Percentiles rank a stretch among this genome's conserved stretches.
These are phyloP conservation scores for Flueggea neowawraea DNA, from an alignment of 441 rosid species.

Conservation along the genomic window DNA sequence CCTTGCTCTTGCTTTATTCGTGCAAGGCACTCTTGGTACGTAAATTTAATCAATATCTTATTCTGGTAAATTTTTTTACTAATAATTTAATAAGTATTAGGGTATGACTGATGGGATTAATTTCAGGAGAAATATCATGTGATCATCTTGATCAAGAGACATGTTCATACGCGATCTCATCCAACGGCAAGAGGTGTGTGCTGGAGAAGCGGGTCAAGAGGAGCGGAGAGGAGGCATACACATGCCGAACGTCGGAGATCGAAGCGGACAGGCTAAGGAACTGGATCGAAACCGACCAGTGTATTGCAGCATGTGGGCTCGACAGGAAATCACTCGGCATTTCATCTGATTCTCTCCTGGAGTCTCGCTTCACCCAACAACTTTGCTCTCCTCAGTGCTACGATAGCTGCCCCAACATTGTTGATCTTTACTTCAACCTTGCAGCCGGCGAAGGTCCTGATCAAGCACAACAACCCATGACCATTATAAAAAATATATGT, in stretches of 20 bases:
- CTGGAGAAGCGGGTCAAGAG: constrained; percentile 59
- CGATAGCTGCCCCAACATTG: constrained; percentile 63
- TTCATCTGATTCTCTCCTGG: constrained; percentile 79
- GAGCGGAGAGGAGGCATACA: constrained; percentile 50
- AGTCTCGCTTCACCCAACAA: constrained; percentile 43
- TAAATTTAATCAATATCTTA: neutral
- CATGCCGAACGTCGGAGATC: constrained; percentile 64
- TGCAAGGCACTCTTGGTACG: constrained; percentile 34
- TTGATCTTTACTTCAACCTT: constrained; percentile 83
- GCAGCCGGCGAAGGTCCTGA: constrained; percentile 90
- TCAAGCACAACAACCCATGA: too few relatives aligned
- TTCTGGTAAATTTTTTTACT: neutral
- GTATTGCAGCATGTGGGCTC: constrained; percentile 65
- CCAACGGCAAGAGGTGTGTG: constrained; percentile 65
- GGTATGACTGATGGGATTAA: too few relatives aligned
- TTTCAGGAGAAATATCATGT: constrained; percentile 53
- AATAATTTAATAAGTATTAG: too few relatives aligned
- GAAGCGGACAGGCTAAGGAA: constrained; percentile 56
- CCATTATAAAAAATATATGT: too few relatives aligned
- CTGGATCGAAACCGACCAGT: constrained; percentile 63
- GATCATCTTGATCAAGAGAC: constrained; percentile 51
- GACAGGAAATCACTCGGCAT: constrained; percentile 72
- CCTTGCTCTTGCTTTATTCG: constrained; percentile 25
- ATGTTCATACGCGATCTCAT: constrained; percentile 74
- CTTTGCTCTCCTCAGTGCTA: constrained; percentile 80